Percentiles rank a stretch among this genome's conserved stretches.
Evolutionary conservation across 768 basidiomycete species (phyloP).

Genomic region (Lactifluus pinguis): DNA sequence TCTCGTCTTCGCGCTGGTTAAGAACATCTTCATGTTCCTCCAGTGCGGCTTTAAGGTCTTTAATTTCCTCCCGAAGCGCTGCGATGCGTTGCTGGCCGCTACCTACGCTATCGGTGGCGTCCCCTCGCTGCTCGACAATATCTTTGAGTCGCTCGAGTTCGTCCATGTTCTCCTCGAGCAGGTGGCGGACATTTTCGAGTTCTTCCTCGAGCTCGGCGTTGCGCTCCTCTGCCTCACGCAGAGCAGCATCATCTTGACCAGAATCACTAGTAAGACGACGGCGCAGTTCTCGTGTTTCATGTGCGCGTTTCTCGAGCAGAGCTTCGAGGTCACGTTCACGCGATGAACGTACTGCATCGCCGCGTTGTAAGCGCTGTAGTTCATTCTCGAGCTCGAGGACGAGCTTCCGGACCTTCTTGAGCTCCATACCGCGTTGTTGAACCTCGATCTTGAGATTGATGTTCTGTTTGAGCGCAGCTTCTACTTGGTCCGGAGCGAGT

Average conservation of each 20-base stretch:
- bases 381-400: slow-evolving; percentile 78
- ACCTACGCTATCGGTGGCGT: slow-evolving; percentile 30
- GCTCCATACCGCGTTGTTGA: slow-evolving; percentile 79
- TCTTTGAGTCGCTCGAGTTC: slow-evolving; percentile 71
- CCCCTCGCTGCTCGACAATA: slow-evolving; percentile 44
- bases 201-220: slow-evolving; percentile 67
- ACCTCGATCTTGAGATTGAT: slow-evolving; percentile 90
- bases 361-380: slow-evolving; percentile 56
- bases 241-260: slow-evolving; percentile 37
- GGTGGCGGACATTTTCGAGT: slow-evolving; percentile 55
- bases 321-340: slow-evolving; percentile 73
- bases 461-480: slow-evolving; percentile 86
- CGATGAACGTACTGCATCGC: slow-evolving; percentile 32
- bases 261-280: slow-evolving; percentile 33
- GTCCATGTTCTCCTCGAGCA: slow-evolving; percentile 75
- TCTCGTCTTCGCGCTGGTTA: slow-evolving; percentile 56
- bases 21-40: slow-evolving; percentile 53
- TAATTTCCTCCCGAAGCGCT: slow-evolving; percentile 54
- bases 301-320: slow-evolving; percentile 62
- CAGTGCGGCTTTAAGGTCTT: slow-evolving; percentile 46
- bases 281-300: slow-evolving; percentile 58
- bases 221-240: slow-evolving; percentile 49
- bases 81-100: slow-evolving; percentile 40
- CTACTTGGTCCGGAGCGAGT: slow-evolving; percentile 86
- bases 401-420: slow-evolving; percentile 87